These are phyloP conservation scores for Leucoagaricus sp. DNA, from an alignment of 1,284 basidiomycete genomes.

Conservation along the genomic window DNA sequence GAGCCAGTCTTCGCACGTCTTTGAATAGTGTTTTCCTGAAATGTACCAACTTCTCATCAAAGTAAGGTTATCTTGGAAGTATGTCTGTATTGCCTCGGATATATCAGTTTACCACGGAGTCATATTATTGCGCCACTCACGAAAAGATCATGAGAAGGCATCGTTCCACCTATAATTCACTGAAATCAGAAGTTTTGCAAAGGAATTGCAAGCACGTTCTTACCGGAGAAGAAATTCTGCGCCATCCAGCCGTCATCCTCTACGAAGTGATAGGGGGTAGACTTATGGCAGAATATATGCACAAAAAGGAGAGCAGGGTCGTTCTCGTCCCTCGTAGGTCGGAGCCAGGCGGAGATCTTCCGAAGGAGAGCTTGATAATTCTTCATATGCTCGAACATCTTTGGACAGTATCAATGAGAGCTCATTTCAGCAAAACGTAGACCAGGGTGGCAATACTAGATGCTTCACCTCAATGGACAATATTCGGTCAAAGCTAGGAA, in stretches of 20 bases:
- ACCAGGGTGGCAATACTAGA: too few species aligned
- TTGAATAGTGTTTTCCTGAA: constrained; percentile 68
- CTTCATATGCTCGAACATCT: constrained; percentile 88
- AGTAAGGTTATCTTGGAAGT: constrained; percentile 71
- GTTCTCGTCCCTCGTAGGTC: constrained; percentile 31
- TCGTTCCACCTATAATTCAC: constrained; percentile 52
- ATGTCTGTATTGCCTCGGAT: constrained; percentile 39
- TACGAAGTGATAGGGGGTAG: constrained; percentile 74
- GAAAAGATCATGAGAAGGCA: constrained; percentile 71
- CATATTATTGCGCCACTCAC: constrained; percentile 29
- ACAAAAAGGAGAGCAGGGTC: constrained; percentile 60
- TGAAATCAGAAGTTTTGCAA: not conserved
- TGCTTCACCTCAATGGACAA: constrained; percentile 72
- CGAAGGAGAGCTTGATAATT: constrained; percentile 68
- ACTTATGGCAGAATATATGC: constrained; percentile 76
- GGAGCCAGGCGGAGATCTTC: constrained; percentile 73
- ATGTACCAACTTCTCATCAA: constrained; percentile 66
- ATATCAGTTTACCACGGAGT: not conserved
- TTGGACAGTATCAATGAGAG: too few species aligned
- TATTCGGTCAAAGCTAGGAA: constrained; percentile 68
- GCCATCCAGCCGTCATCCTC: constrained; percentile 80
- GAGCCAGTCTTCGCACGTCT: constrained; percentile 73
- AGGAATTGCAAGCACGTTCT: constrained; percentile 8
- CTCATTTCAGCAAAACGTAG: too few species aligned
- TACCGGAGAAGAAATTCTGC: constrained; percentile 75